phyloP scores from a whole-genome alignment of 2,329 filamentous ascomycete genomes.

The Akanthomyces uredinophilus region DNA sequence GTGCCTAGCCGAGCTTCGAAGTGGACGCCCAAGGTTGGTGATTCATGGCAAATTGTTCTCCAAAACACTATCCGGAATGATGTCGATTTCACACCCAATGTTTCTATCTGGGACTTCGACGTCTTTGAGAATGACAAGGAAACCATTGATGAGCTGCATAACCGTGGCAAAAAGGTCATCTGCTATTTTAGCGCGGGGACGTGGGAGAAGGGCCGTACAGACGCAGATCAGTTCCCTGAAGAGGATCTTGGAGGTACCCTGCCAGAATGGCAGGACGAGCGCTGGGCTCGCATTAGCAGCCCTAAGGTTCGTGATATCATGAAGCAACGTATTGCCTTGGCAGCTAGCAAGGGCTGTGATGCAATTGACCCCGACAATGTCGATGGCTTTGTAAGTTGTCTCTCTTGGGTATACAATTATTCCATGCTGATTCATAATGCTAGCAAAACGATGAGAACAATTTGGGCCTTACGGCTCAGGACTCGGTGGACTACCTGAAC shows the following conservation, averaged over 20 bases:
- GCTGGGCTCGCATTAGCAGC: conserved; percentile 59
- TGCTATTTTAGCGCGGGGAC: conserved; percentile 73
- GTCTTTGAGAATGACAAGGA: conserved; percentile 48
- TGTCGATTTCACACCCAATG: conserved; percentile 36
- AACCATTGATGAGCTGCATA: conserved; percentile 51
- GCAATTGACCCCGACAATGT: conserved; percentile 69
- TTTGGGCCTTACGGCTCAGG: conserved; percentile 49
- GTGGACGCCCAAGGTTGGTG: conserved; percentile 50
- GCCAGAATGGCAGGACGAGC: conserved; percentile 61
- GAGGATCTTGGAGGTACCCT: conserved; percentile 54
- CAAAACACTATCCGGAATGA: conserved; percentile 37
- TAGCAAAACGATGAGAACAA: conserved; percentile 55
- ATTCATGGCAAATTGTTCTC: conserved; percentile 60
- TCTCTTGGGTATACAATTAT: not conserved
- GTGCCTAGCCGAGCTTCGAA: conserved; percentile 21
- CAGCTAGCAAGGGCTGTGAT: conserved; percentile 58
- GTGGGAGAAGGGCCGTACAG: conserved; percentile 59
- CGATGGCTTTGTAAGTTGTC: conserved; percentile 53
- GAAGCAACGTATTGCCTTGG: conserved; percentile 53
- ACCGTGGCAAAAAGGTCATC: conserved; percentile 56
- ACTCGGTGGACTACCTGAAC: conserved; percentile 54
- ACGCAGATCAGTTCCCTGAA: conserved; percentile 48
- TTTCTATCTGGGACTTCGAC: conserved; percentile 44
- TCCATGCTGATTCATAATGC: not conserved
- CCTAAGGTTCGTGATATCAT: conserved; percentile 60